phyloP scores from a whole-genome alignment of 345 rosid species.

The Euphorbia peplus region DNA sequence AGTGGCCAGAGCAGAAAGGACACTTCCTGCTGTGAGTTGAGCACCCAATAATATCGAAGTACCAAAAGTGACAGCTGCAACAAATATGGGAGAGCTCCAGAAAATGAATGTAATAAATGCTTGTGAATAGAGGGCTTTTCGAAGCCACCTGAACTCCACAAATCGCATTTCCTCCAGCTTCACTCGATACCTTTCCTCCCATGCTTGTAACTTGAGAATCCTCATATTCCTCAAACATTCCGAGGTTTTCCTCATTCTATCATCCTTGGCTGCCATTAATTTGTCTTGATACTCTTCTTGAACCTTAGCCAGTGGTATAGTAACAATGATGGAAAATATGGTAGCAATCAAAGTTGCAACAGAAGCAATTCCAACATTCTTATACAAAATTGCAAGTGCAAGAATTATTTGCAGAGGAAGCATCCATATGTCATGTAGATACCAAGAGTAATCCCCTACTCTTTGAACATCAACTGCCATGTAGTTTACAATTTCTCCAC shows the following conservation, averaged over 20 bases:
- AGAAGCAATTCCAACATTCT: conserved; percentile 94
- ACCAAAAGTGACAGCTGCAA: conserved; percentile 87
- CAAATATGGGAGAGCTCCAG: conserved; percentile 99
- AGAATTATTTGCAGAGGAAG: conserved; percentile 95
- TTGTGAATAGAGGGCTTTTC: conserved; percentile 94
- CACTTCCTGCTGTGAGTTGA: conserved; percentile 95
- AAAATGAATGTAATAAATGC: conserved; percentile 93
- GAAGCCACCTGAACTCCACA: conserved; percentile 90
- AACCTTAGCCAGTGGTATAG: conserved; percentile 79
- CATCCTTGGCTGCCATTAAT: conserved; percentile 96
- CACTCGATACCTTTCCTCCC: conserved; percentile 90
- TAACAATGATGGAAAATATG: conserved; percentile 72
- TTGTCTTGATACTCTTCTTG: conserved; percentile 97
- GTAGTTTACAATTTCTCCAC: conserved; percentile 94
- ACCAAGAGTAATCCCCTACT: conserved; percentile 96
- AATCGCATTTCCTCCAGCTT: conserved; percentile 85
- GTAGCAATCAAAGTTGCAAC: conserved; percentile 90
- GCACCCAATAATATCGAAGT: conserved; percentile 82
- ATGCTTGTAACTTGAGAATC: conserved; percentile 94
- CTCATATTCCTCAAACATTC: conserved; percentile 98
- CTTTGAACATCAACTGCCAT: conserved; percentile 99
- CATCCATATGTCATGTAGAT: conserved; percentile 99
- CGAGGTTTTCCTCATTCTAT: conserved; percentile 99
- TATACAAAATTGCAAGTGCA: conserved; percentile 89
- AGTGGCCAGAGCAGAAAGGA: conserved; percentile 98